phyloP scores from a whole-genome alignment of 139 green algal species.

The Tetratostichococcus sp. region DNA sequence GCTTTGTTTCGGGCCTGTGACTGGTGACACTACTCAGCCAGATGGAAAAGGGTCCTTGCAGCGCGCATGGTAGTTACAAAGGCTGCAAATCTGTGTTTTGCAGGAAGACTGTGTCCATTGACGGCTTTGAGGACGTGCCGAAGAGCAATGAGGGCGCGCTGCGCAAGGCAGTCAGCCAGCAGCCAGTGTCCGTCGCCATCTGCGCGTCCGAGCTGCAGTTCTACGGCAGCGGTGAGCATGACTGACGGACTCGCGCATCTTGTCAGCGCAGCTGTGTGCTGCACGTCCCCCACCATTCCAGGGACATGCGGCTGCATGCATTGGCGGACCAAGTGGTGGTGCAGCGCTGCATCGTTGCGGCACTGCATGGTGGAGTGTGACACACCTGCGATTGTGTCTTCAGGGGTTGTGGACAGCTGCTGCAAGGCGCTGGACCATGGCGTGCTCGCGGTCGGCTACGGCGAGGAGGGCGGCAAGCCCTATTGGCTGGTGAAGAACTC shows the following conservation, averaged over 20 bases:
- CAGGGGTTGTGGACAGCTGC: slow-evolving; percentile 51
- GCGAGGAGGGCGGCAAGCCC: slow-evolving; percentile 10
- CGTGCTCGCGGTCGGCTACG: slow-evolving; percentile 79
- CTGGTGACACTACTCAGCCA: no score
- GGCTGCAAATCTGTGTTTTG: not conserved
- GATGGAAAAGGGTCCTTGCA: no score
- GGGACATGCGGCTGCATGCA: no score
- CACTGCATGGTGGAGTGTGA: no score
- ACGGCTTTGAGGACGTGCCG: slow-evolving; percentile 84
- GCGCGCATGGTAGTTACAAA: no score
- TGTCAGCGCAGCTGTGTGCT: no score
- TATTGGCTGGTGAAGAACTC: slow-evolving; percentile 94
- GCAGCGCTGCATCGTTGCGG: no score
- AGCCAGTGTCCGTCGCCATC: slow-evolving; percentile 87
- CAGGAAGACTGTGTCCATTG: slow-evolving; percentile 26
- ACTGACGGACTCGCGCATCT: no score
- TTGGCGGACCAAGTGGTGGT: no score
- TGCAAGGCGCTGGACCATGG: slow-evolving; percentile 85
- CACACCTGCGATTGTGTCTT: slow-evolving; percentile 4
- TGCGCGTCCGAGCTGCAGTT: slow-evolving; percentile 86
- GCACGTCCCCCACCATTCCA: no score
- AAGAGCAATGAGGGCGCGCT: slow-evolving; percentile 49
- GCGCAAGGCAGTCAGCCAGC: slow-evolving; percentile 60
- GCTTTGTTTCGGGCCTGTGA: no score
- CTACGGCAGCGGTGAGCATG: slow-evolving; percentile 56